phyloP scores from a whole-genome alignment of 129 eudicot genomes.

The Lactuca saligna region DNA sequence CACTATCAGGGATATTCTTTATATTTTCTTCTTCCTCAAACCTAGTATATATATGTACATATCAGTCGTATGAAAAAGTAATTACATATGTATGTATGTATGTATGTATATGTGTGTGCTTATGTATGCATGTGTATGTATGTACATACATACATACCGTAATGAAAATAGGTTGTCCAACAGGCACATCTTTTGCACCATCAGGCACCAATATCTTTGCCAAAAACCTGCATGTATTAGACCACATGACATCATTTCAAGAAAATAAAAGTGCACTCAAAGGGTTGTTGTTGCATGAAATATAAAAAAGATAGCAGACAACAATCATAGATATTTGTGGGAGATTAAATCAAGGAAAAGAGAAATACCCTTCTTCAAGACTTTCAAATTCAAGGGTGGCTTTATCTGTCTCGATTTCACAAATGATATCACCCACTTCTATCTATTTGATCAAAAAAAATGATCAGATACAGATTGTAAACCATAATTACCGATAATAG shows the following conservation, averaged over 20 bases:
- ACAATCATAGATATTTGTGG: not conserved
- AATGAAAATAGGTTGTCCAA: constrained; percentile 93
- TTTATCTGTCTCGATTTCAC: constrained; percentile 98
- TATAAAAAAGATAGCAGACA: constrained; percentile 1
- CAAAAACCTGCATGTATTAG: constrained; percentile 77
- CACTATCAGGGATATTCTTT: constrained; percentile 62
- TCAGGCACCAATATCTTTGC: constrained; percentile 89
- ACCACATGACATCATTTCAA: constrained; percentile 26
- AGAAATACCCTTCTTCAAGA: constrained; percentile 89
- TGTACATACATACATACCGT: constrained; percentile 49
- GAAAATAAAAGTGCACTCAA: not conserved
- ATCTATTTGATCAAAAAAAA: constrained; percentile 55
- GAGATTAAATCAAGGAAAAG: constrained; percentile 14
- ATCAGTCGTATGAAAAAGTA: constrained; percentile 16
- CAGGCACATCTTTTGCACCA: constrained; percentile 92
- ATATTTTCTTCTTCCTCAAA: constrained; percentile 69
- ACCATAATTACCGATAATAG: constrained; percentile 6
- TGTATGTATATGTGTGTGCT: not conserved
- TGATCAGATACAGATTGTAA: constrained; percentile 21
- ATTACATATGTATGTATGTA: not conserved
- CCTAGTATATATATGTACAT: constrained; percentile 40
- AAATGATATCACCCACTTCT: constrained; percentile 87
- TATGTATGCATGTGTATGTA: not conserved
- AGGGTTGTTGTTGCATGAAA: not conserved
- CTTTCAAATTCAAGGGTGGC: constrained; percentile 89